Evolutionary conservation across 768 basidiomycete genomes (phyloP), one percentile per base, ranked within the genome.

Genomic region (Hygrocybe punicea): DNA sequence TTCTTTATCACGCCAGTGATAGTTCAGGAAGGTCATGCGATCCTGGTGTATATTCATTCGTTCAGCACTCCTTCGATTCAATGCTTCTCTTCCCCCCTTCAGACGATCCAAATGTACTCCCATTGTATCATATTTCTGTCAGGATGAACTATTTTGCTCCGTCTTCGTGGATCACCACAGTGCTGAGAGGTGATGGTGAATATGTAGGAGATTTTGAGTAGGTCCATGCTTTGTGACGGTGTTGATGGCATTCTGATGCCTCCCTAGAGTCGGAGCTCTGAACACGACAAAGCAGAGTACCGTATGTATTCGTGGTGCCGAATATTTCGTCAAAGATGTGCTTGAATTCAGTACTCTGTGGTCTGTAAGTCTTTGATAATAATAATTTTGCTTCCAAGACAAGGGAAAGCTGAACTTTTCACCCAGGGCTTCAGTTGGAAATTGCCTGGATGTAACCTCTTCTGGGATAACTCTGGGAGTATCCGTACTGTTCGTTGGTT

Each of bases 191-290:
- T 9, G 52, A 62, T 24, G 72, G 72, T 1, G 64, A 67, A 39
- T 51, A 58, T 17, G 65, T 76, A 6, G 73, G 66, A 6, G 72
- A 73, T 35, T 74, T 76, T 62, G 73, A 77, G 72, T 73, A 40
- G 14, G 73, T 7, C 17, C 13, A 62, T n/a, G 16, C 44, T 47
- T 47, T 25, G 17, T 23, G 6, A 45, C 16, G 4, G 17, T 34
- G 23, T n/a, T 17, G 14, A 37, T 17, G 40, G 3, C 5, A 33
- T 24, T 37, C 40, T 48, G 6, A 53, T 29, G 42, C 14, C 25
- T 10, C 16, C 35, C 44, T 59, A 62, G 37, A 62, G 59, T 59
- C 57, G 64, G 2, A 57, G 62, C 21, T 62, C 59, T 17, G 56
- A 53, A 2, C 42, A 51, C 10, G 58, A 62, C 6, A 54, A 52